Base-by-base conservation (phyloP, 768 basidiomycete species). In the Mrakia hoshinonis region DNA sequence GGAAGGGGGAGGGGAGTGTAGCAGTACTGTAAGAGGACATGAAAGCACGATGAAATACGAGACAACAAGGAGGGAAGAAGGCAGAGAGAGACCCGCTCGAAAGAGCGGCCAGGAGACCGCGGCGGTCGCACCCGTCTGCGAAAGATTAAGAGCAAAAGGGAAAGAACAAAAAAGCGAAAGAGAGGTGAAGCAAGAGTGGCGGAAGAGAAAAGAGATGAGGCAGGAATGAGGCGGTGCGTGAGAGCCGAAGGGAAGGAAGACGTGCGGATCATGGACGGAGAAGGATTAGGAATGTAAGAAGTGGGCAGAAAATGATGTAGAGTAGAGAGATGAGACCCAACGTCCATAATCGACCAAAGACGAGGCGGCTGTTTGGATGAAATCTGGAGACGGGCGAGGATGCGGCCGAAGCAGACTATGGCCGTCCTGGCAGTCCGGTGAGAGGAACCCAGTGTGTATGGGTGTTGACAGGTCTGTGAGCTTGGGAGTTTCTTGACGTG, bases 21-120 rank as follows among this genome's bases (percentile, higher is more conserved):
- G 63, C 26, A 48, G 63, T 46, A n/a, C n/a, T n/a, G n/a, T 65
- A n/a, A 47, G 63, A 64, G 39, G 62, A 46, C n/a, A 65, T 29
- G 63, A 65, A 13, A 36, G 26, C 11, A 26, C n/a, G 46, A 63
- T 0, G 46, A 38, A 26, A 12, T 6, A 43, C 10, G 36, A 62
- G 61, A 10, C 20, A 24, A 24, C 9, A 51, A 51, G 34, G 34
- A 10, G 34, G 20, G 55, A 60, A 22, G 26, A 49, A 49, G 26
- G 24, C 20, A 26, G 49, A 26, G 18, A 49, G 15, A 26, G 47
- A 12, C n/a, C 20, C 4, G 31, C 22, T 43, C 43, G 6, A n/a
- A n/a, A n/a, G n/a, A 43, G 7, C 43, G 15, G 6, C 43, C 15
- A 43, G 15, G 6, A 43, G 15, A 7, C 43, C 6, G 43, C 15